Evolutionary conservation across 345 rosid species (phyloP).

Genomic region (Aquilaria sinensis): DNA sequence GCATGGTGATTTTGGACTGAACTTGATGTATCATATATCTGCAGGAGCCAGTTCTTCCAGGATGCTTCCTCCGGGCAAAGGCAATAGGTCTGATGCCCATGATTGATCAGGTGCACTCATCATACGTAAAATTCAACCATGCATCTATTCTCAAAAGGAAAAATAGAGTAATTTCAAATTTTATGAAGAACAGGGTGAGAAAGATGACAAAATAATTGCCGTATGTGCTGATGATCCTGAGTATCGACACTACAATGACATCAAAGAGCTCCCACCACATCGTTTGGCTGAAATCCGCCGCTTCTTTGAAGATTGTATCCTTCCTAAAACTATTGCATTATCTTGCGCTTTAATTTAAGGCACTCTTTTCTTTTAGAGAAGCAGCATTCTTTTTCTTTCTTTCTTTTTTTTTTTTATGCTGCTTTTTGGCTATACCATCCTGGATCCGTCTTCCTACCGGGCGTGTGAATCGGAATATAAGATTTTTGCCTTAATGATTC

Average conservation of each 20-base stretch:
- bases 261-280: conserved; percentile 93
- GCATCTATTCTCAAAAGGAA: conserved; percentile 1
- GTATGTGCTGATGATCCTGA: conserved; percentile 99
- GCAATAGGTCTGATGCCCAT: conserved; percentile 99
- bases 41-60: conserved; percentile 98
- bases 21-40: neutral
- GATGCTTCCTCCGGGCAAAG: conserved; percentile 94
- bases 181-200: conserved; percentile 67
- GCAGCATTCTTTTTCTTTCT: neutral
- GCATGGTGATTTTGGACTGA: neutral
- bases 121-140: conserved; percentile 5
- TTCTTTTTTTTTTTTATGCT: too few relatives aligned
- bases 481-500: conserved; percentile 15
- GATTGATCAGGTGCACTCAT: conserved; percentile 81
- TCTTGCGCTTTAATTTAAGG: too few relatives aligned
- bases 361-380: conserved; percentile 4
- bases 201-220: conserved; percentile 98
- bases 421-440: conserved; percentile 1
- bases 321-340: neutral
- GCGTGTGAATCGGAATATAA: neutral
- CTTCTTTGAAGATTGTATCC: conserved; percentile 97
- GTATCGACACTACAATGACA: conserved; percentile 85
- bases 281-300: conserved; percentile 98
- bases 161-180: neutral
- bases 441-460: neutral